phyloP scores from a whole-genome alignment of 2,329 filamentous ascomycete genomes.

The Rhynchosporium graminicola region DNA sequence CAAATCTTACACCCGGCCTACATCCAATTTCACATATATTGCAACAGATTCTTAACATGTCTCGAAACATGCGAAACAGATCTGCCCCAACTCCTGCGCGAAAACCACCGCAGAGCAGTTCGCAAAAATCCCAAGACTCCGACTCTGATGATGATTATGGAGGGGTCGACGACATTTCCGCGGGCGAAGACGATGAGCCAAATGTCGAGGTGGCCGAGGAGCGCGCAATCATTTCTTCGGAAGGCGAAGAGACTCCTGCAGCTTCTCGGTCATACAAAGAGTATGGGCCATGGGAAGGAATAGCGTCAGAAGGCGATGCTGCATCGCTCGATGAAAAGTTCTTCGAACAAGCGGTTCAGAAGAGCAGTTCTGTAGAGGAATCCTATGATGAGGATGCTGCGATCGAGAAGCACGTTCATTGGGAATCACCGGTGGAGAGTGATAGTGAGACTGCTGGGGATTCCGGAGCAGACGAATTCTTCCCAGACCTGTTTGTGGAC shows the following conservation, averaged over 20 bases:
- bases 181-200: conserved; percentile 78
- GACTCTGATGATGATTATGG: conserved; percentile 69
- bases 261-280: conserved; percentile 39
- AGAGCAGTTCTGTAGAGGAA: conserved; percentile 14
- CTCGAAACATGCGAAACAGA: conserved; percentile 55
- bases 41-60: conserved; percentile 33
- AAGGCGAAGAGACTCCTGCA: conserved; percentile 46
- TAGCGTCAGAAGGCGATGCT: conserved; percentile 46
- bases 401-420: conserved; percentile 62
- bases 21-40: conserved; percentile 11
- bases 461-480: conserved; percentile 65
- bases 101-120: conserved; percentile 27
- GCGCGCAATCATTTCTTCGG: conserved; percentile 63
- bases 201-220: conserved; percentile 79
- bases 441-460: conserved; percentile 62
- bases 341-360: conserved; percentile 41
- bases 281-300: conserved; percentile 58
- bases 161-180: conserved; percentile 76
- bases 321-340: conserved; percentile 30
- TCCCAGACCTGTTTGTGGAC: conserved; percentile 77
- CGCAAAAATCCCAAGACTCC: conserved; percentile 46
- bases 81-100: conserved; percentile 42
- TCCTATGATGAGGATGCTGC: conserved; percentile 15
- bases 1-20: conserved; percentile 9
- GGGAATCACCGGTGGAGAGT: conserved; percentile 69